Evolutionary conservation across 2,329 filamentous ascomycete species (phyloP).

Genomic region (Aspergillus jensenii): DNA sequence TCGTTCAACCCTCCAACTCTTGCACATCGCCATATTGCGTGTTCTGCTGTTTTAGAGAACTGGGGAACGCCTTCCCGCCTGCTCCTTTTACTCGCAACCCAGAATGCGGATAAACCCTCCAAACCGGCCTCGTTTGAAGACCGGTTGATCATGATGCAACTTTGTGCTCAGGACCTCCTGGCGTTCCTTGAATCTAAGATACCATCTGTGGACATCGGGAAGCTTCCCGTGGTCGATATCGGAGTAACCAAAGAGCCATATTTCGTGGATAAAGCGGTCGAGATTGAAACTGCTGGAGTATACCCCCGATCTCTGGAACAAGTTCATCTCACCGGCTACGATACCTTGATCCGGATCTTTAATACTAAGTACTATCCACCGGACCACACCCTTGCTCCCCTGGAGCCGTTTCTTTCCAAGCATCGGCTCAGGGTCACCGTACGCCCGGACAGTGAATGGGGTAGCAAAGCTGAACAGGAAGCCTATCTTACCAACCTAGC

Average conservation of each 20-base stretch:
- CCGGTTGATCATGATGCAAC: constrained; percentile 49
- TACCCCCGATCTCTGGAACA: constrained; percentile 43
- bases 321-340: constrained; percentile 50
- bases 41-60: constrained; percentile 50
- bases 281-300: constrained; percentile 38
- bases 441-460: constrained; percentile 44
- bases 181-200: constrained; percentile 23
- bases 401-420: constrained; percentile 43
- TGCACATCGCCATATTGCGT: constrained; percentile 58
- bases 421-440: constrained; percentile 47
- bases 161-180: constrained; percentile 47
- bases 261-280: constrained; percentile 49
- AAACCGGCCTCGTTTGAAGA: constrained; percentile 51
- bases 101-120: constrained; percentile 64
- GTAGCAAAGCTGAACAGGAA: constrained; percentile 38
- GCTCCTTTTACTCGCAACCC: constrained; percentile 60
- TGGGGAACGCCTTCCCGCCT: constrained; percentile 40
- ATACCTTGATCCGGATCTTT: constrained; percentile 51
- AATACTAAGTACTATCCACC: constrained; percentile 51
- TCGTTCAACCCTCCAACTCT: constrained; percentile 66
- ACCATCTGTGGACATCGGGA: constrained; percentile 9
- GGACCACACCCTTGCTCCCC: constrained; percentile 40
- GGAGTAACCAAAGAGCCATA: constrained; percentile 50
- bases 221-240: constrained; percentile 43
- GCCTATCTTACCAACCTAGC: constrained; percentile 39